Evolutionary conservation across 2,329 filamentous ascomycete species (phyloP), one percentile per base, ranked within the genome.

Genomic region (Mariannaea sp.): DNA sequence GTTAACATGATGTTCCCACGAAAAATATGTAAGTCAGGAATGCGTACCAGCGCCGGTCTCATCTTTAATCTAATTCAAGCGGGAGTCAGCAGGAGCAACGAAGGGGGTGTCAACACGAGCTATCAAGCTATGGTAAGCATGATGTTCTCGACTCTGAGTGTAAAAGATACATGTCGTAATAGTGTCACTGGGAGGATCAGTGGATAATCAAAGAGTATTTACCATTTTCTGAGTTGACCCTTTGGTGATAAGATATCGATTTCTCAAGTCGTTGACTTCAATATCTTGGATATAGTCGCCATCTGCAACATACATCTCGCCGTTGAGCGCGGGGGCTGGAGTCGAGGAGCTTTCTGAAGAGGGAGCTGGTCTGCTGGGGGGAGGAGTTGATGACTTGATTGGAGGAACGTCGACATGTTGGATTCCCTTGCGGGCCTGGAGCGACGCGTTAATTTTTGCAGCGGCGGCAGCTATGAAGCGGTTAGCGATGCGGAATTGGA

Each of bases 31-130:
- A 57, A 45, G 30, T 43, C 38, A 45, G 53, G 73, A 42, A 52
- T 77, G 85, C 92, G 87, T 99, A 99, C 94, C 94, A 83, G 94
- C 93, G 83, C 94, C 94, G 87, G 93, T 97, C 70, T 97, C 91
- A 80, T 97, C 93, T 88, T 96, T 96, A 70, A 99, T 99, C 94
- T 99, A 92, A 69, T 89, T 89, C 86, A 94, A 84, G 86, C 82
- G 77, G 82, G 87, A 85, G 92, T 97, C 86, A 97, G 92, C 91
- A 94, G 85, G 86, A 90, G 89, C 84, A 87, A 90, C 85, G 85
- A 85, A 87, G 84, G 82, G 79, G 73, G 73, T 70, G 73, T 73
- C 74, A 75, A 75, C 75, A 73, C 72, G 76, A 83, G 84, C 86
- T 88, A 83, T 81, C 77, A 79, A 77, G 80, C 80, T 74, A 72